Evolutionary conservation across 1,284 basidiomycete species (phyloP).

Genomic region (Volvariella volvacea): DNA sequence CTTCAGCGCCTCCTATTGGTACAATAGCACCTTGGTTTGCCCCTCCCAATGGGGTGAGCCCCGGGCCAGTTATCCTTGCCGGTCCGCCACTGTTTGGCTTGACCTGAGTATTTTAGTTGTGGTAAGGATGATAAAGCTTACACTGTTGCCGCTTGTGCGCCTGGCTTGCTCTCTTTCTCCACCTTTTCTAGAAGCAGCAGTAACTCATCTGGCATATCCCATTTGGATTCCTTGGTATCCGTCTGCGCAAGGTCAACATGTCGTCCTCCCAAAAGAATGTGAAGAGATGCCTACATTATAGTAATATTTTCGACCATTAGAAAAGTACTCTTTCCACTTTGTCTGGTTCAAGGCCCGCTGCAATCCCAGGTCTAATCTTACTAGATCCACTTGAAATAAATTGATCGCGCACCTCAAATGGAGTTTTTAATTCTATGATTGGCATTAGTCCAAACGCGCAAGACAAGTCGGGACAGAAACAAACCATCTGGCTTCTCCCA

Average conservation of each 20-base stretch:
- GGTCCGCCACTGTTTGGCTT: conserved; percentile 11
- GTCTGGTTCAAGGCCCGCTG: conserved; percentile 83
- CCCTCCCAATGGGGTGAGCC: conserved; percentile 35
- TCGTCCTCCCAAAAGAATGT: background rate
- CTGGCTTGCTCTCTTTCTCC: conserved; percentile 55
- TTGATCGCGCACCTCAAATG: conserved; percentile 66
- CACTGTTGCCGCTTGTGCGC: conserved; percentile 16
- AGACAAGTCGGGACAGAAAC: conserved; percentile 9
- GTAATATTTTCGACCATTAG: conserved; percentile 87
- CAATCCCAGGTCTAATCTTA: conserved; percentile 5
- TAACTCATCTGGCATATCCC: conserved; percentile 92
- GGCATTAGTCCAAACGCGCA: conserved; percentile 11
- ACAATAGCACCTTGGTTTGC: conserved; percentile 35
- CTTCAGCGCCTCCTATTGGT: conserved; percentile 34
- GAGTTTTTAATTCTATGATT: conserved; percentile 63
- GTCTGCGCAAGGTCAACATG: conserved; percentile 38
- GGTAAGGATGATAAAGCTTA: conserved; percentile 13
- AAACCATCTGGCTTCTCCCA: conserved; percentile 85
- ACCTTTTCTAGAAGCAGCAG: conserved; percentile 75
- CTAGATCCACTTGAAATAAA: background rate
- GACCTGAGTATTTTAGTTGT: conserved; percentile 12
- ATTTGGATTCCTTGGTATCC: conserved; percentile 85
- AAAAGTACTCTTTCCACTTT: conserved; percentile 91
- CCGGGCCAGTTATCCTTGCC: conserved; percentile 28
- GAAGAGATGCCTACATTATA: conserved; percentile 60